phyloP scores from a whole-genome alignment of 306 rosid genomes.

The Clitoria ternatea region DNA sequence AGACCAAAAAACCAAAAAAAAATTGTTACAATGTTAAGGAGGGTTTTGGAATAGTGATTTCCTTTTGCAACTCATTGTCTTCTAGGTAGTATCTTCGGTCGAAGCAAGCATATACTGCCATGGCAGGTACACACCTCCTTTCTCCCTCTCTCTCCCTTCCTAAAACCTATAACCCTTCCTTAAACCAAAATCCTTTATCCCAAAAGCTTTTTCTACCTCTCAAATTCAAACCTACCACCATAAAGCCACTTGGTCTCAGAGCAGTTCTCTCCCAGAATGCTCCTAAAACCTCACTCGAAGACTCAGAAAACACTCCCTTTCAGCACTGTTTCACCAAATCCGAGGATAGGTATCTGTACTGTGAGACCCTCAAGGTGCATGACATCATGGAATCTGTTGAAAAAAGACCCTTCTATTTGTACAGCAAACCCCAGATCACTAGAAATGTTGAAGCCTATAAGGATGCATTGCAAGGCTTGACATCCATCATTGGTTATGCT shows the following conservation, averaged over 20 bases:
- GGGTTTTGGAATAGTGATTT: slow-evolving; percentile 1
- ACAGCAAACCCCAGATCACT: slow-evolving; percentile 85
- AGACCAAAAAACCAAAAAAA: background rate
- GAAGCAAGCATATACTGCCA: background rate
- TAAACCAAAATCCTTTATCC: slow-evolving; percentile 33
- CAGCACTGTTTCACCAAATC: slow-evolving; percentile 74
- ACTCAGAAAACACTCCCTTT: slow-evolving; percentile 35
- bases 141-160: slow-evolving; percentile 41
- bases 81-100: background rate
- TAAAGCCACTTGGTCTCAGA: slow-evolving; percentile 35
- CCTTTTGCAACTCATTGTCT: background rate
- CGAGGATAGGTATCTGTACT: slow-evolving; percentile 74
- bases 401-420: slow-evolving; percentile 82
- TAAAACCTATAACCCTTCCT: slow-evolving; percentile 32
- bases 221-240: slow-evolving; percentile 32
- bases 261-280: slow-evolving; percentile 62
- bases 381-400: slow-evolving; percentile 89
- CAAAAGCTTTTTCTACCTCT: slow-evolving; percentile 24
- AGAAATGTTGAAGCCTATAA: slow-evolving; percentile 79
- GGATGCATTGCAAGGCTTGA: slow-evolving; percentile 74
- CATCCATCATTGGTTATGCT: slow-evolving; percentile 76
- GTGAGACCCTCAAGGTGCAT: slow-evolving; percentile 67
- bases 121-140: slow-evolving; percentile 57
- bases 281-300: slow-evolving; percentile 26
- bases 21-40: background rate